phyloP scores from a whole-genome alignment of 1,284 basidiomycete genomes.

The Marasmius tenuissimus region DNA sequence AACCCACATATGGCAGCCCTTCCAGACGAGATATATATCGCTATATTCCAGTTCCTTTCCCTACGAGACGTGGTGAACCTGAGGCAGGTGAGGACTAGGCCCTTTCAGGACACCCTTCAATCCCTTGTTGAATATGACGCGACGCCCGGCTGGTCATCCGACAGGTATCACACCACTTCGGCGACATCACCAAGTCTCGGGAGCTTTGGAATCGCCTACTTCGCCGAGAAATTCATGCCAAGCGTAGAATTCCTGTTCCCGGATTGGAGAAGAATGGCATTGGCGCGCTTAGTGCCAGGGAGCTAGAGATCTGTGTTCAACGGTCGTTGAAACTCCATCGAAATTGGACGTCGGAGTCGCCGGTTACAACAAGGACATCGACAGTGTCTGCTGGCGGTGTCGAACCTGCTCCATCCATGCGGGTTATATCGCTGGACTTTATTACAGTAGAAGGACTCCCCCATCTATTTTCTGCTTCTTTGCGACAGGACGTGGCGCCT shows the following conservation, averaged over 20 bases:
- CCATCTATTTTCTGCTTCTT: constrained; percentile 46
- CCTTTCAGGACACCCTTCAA: neutral
- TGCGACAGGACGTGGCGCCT: constrained; percentile 20
- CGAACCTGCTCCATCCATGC: constrained; percentile 20
- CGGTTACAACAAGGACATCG: constrained; percentile 28
- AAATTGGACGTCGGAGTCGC: constrained; percentile 47
- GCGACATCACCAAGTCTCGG: constrained; percentile 41
- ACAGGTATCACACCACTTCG: constrained; percentile 49
- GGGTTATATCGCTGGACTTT: constrained; percentile 46
- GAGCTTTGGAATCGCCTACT: constrained; percentile 53
- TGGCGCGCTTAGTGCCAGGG: constrained; percentile 32
- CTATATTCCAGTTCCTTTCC: constrained; percentile 32
- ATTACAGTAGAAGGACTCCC: constrained; percentile 36
- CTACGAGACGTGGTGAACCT: constrained; percentile 35
- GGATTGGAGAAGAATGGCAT: constrained; percentile 28
- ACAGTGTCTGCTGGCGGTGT: constrained; percentile 21
- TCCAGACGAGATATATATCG: constrained; percentile 36
- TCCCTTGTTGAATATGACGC: neutral
- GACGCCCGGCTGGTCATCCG: too few species aligned
- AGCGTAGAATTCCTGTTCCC: constrained; percentile 48
- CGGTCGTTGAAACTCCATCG: constrained; percentile 39
- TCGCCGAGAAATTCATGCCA: constrained; percentile 34
- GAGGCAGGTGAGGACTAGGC: constrained; percentile 27
- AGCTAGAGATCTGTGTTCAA: constrained; percentile 42
- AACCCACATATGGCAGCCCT: constrained; percentile 17